Evolutionary conservation across 116 monocot genomes (phyloP).

Genomic region (Trichopus zeylanicus): DNA sequence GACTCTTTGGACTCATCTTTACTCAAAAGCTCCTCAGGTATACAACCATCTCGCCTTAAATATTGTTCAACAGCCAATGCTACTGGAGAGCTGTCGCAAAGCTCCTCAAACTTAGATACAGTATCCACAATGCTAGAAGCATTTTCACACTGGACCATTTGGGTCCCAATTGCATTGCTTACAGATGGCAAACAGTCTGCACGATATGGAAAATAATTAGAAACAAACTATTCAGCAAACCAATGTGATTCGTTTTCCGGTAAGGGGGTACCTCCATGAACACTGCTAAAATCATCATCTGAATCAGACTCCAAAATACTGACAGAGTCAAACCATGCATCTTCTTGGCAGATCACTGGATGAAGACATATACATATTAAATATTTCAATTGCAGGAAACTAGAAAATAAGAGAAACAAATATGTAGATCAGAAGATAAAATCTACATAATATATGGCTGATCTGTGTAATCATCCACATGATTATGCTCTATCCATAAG

Average conservation of each 20-base stretch:
- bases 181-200: slow-evolving; percentile 23
- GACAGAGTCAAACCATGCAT: slow-evolving; percentile 82
- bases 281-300: slow-evolving; percentile 79
- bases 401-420: background rate
- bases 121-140: slow-evolving; percentile 24
- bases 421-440: too few species aligned
- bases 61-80: slow-evolving; percentile 35
- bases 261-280: slow-evolving; percentile 52
- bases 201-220: background rate
- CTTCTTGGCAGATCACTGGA: slow-evolving; percentile 71
- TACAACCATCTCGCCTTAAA: slow-evolving; percentile 24
- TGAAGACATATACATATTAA: background rate
- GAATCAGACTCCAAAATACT: slow-evolving; percentile 76
- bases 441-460: too few species aligned
- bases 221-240: background rate
- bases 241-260: background rate
- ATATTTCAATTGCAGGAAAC: background rate
- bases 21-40: slow-evolving; percentile 10
- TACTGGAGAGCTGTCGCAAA: slow-evolving; percentile 22
- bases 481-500: too few species aligned
- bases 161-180: slow-evolving; percentile 20
- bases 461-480: too few species aligned
- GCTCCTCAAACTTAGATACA: slow-evolving; percentile 38
- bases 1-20: slow-evolving; percentile 20
- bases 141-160: slow-evolving; percentile 28